phyloP scores from a whole-genome alignment of 805 yeast genomes.

The Hagleromyces aurorensis region DNA sequence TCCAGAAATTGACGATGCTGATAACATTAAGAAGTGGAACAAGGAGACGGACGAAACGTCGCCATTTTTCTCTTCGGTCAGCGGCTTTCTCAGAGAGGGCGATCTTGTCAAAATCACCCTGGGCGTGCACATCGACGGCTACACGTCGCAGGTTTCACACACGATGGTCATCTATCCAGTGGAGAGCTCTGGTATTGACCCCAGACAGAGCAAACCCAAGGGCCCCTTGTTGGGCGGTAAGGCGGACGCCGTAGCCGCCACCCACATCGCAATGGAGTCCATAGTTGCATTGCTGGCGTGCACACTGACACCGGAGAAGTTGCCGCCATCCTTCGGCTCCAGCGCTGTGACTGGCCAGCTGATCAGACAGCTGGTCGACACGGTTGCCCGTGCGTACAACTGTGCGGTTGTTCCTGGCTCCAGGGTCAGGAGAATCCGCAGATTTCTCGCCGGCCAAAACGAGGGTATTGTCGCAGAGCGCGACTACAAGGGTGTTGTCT shows the following conservation, averaged over 20 bases:
- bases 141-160: constrained; percentile 80
- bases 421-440: constrained; percentile 80
- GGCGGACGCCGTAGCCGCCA: constrained; percentile 87
- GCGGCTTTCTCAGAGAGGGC: constrained; percentile 44
- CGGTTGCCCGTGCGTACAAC: constrained; percentile 76
- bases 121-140: constrained; percentile 94
- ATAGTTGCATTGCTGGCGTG: constrained; percentile 70
- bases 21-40: constrained; percentile 31
- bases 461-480: constrained; percentile 87
- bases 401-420: constrained; percentile 90
- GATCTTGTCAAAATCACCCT: constrained; percentile 78
- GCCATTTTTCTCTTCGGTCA: constrained; percentile 17
- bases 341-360: constrained; percentile 53
- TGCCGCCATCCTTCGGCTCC: constrained; percentile 43
- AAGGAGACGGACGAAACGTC: constrained; percentile 13
- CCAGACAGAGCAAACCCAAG: constrained; percentile 39
- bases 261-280: constrained; percentile 84
- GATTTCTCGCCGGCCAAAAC: constrained; percentile 93
- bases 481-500: constrained; percentile 85
- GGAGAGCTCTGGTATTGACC: constrained; percentile 35
- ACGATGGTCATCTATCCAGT: constrained; percentile 79
- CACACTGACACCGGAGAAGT: constrained; percentile 65
- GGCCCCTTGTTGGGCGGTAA: constrained; percentile 79
- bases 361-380: constrained; percentile 71
- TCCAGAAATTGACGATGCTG: constrained; percentile 69